Conservation (phyloP, 805 yeast species). For the Priceomyces castillae region DNA sequence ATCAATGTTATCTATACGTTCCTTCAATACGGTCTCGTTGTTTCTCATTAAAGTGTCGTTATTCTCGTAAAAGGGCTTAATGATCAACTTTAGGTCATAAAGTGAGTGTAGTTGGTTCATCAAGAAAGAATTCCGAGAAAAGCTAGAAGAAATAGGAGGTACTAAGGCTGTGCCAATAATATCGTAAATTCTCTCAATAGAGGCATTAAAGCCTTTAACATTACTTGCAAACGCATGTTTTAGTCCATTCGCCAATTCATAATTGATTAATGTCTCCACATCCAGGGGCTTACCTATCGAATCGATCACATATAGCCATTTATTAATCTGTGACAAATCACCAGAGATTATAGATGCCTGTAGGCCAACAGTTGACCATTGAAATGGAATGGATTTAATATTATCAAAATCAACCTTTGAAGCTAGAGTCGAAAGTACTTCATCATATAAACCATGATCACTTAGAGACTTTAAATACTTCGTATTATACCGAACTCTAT, state of each 20-base stretch:
- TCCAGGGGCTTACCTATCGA: conserved; percentile 37
- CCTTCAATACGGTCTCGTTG: conserved; percentile 21
- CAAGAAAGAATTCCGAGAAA: conserved; percentile 33
- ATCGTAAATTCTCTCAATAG: conserved; percentile 50
- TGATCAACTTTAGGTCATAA: conserved; percentile 32
- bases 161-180: conserved; percentile 60
- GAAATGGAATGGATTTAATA: conserved; percentile 37
- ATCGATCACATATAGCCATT: conserved; percentile 61
- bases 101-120: conserved; percentile 38
- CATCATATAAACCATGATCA: conserved; percentile 73
- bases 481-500: conserved; percentile 39
- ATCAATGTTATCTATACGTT: conserved; percentile 34
- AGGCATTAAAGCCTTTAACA: conserved; percentile 28
- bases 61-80: conserved; percentile 11
- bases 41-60: conserved; percentile 11
- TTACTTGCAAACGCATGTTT: conserved; percentile 39
- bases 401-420: conserved; percentile 23
- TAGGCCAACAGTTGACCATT: conserved; percentile 66
- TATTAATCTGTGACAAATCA: conserved; percentile 43
- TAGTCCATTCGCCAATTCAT: conserved; percentile 65
- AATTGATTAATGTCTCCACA: conserved; percentile 55
- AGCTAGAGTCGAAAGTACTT: conserved; percentile 53
- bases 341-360: conserved; percentile 74
- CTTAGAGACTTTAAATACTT: conserved; percentile 68
- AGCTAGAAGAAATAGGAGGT: conserved; percentile 35